These are phyloP conservation scores for Eutypa lata DNA, from an alignment of 2,329 filamentous ascomycete species.

Conservation along the genomic window DNA sequence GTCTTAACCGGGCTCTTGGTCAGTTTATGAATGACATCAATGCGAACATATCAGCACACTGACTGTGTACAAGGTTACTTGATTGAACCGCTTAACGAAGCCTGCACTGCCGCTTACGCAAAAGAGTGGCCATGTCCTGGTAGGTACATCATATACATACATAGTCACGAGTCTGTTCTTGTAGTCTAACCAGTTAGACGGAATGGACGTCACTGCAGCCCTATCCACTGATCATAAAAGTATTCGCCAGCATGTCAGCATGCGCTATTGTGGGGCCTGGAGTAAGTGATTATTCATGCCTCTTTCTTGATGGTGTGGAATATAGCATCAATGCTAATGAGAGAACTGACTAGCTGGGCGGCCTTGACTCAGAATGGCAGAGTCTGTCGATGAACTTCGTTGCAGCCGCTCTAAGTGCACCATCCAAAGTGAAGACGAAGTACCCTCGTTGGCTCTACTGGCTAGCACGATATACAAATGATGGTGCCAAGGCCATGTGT, in stretches of 20 bases:
- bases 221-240: constrained; percentile 6
- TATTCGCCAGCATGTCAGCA: constrained; percentile 8
- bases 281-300: neutral
- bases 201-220: constrained; percentile 1
- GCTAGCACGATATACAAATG: constrained; percentile 4
- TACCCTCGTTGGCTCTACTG: constrained; percentile 7
- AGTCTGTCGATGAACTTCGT: constrained; percentile 2
- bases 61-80: neutral
- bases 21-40: neutral
- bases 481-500: constrained; percentile 2
- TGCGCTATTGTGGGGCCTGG: constrained; percentile 6
- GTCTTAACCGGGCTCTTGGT: constrained; percentile 3
- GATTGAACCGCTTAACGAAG: constrained; percentile 4
- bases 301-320: neutral
- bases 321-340: neutral
- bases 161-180: too few relatives aligned
- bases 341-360: neutral
- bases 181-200: neutral
- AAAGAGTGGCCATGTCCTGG: constrained; percentile 4
- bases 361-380: constrained; percentile 8
- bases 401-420: constrained; percentile 3
- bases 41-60: neutral
- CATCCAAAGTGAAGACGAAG: constrained; percentile 2
- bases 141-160: too few relatives aligned
- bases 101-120: constrained; percentile 3